Conservation (phyloP, 495 filamentous ascomycete genomes). For the Chaetomium cochliodes region DNA sequence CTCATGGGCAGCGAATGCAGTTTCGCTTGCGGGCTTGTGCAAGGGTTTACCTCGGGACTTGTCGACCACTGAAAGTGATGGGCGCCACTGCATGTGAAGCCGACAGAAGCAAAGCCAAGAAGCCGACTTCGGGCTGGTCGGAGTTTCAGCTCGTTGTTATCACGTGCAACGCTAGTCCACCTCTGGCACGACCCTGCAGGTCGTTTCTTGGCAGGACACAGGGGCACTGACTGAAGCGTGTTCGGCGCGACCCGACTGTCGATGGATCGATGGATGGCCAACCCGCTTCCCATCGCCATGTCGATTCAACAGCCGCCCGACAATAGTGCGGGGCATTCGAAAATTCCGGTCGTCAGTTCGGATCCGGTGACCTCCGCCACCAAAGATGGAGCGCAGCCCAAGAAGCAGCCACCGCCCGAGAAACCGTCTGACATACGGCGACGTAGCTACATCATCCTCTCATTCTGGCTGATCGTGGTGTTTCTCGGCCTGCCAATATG, state of each 20-base stretch:
- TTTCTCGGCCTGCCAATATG: conserved; percentile 89
- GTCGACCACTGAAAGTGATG: too few relatives aligned
- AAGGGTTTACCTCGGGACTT: background rate
- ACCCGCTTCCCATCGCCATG: conserved; percentile 30
- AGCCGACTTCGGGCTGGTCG: too few relatives aligned
- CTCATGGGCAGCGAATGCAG: background rate
- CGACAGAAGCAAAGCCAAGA: background rate
- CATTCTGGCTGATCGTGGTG: conserved; percentile 87
- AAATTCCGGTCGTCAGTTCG: background rate
- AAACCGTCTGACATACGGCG: conserved; percentile 63
- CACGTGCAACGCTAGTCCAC: conserved; percentile 11
- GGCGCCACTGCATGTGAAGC: conserved; percentile 14
- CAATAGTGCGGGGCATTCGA: conserved; percentile 21
- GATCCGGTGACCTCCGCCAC: background rate
- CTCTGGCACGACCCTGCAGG: background rate
- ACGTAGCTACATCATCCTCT: conserved; percentile 72
- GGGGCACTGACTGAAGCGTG: conserved; percentile 9
- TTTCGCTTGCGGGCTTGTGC: background rate
- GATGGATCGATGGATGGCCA: conserved; percentile 15
- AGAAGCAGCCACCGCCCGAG: conserved; percentile 69
- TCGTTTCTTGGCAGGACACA: background rate
- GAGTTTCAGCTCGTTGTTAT: background rate
- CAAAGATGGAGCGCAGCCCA: background rate
- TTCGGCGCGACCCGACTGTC: background rate
- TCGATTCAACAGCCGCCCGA: conserved; percentile 28